Base-by-base conservation (phyloP, 495 filamentous ascomycete genomes). In the Penicillium paradoxum region DNA sequence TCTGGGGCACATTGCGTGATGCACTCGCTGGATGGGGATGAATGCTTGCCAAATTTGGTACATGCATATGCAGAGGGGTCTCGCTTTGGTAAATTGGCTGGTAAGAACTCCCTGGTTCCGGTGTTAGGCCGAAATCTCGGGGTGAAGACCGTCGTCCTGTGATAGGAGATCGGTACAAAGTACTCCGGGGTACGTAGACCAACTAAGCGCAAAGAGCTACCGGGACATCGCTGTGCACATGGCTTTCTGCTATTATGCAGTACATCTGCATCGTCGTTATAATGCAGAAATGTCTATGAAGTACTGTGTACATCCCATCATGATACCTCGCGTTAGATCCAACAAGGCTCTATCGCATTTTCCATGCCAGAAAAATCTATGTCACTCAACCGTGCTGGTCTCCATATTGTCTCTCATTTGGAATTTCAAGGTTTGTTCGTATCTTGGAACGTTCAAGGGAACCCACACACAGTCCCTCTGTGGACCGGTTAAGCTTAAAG, bases 401-500 rank as follows among this genome's bases (percentile, higher is more conserved):
- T 34, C 19, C 13, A 24, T n/a, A 15, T 46, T 34, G 14, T 6
- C 15, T n/a, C n/a, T n/a, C n/a, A n/a, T n/a, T n/a, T n/a, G n/a
- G n/a, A 14, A 39, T n/a, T 18, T 29, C 36, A 29, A 19, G 44
- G 49, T 24, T 39, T 25, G 39, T 30, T 15, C 29, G 45, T 47
- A 18, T 32, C 47, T 41, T 49, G 45, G 43, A 53, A 49, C 45
- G 41, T 34, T 46, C 48, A 36, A 38, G 30, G 27, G 19, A 56
- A 45, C 19, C 49, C 58, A 54, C 57, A 45, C 50, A 59, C 43
- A 44, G 50, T 51, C 59, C 59, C 54, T 1, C 17, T 34, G 51
- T 55, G 45, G 56, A 51, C 49, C 56, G 30, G 40, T 57, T 60
- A 63, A 63, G 59, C 59, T 57, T 59, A 57, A 63, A 55, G 14